A percentile compares a stretch with the other conserved stretches of the same genome.
phyloP scores from a whole-genome alignment of 441 rosid genomes.

The Pelargonium cotyledonis region DNA sequence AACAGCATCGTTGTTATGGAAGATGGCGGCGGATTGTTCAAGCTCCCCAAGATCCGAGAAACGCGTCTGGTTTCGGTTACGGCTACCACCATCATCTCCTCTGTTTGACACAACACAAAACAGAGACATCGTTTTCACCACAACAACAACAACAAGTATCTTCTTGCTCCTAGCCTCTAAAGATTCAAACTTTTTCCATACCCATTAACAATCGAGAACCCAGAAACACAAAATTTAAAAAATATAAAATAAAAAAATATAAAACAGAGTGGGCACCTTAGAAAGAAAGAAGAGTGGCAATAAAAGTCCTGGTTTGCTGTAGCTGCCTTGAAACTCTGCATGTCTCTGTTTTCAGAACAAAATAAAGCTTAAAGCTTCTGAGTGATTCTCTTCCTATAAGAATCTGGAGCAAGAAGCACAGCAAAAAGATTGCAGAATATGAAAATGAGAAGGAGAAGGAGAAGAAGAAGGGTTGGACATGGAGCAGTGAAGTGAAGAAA shows the following conservation, averaged over 20 bases:
- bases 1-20: conserved; percentile 60
- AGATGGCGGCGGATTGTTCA: conserved; percentile 49
- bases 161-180: background rate
- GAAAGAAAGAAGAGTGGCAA: conserved; percentile 58
- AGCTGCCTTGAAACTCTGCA: conserved; percentile 75
- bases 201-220: background rate
- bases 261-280: conserved; percentile 39
- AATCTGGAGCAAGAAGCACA: background rate
- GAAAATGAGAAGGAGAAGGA: background rate
- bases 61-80: conserved; percentile 35
- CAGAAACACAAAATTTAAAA: background rate
- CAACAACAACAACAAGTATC: background rate
- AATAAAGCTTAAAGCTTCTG: too few relatives aligned
- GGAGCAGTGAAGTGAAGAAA: conserved; percentile 18
- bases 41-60: conserved; percentile 72
- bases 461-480: conserved; percentile 12
- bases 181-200: background rate
- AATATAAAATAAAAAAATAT: too few relatives aligned
- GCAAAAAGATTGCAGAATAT: background rate
- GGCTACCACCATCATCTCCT: conserved; percentile 28
- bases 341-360: background rate
- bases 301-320: conserved; percentile 48
- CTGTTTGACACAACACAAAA: conserved; percentile 17
- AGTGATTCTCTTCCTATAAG: too few relatives aligned
- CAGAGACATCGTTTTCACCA: background rate